Conservation (phyloP, 108 stramenopile genomes). For the Thalassiosira profunda region DNA sequence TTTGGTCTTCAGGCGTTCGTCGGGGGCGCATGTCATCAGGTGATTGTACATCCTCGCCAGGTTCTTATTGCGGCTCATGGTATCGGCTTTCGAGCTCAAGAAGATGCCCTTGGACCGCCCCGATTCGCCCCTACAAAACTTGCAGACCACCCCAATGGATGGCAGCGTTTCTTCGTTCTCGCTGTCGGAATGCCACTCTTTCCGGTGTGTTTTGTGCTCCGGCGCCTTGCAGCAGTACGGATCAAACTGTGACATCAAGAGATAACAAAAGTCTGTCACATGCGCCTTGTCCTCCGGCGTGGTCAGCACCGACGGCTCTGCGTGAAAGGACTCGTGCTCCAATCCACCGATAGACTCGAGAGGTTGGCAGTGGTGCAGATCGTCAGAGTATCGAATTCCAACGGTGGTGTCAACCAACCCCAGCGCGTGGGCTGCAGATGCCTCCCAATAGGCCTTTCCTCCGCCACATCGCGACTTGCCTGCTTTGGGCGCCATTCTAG, state of each 20-base stretch:
- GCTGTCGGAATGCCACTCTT: constrained; percentile 12
- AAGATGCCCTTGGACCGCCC: constrained; percentile 12
- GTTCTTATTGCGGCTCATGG: constrained; percentile 26
- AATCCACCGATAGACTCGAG: constrained; percentile 5
- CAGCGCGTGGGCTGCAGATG: neutral
- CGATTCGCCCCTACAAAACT: constrained; percentile 24
- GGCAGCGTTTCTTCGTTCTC: constrained; percentile 5
- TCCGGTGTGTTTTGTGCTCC: neutral
- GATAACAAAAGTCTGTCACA: constrained; percentile 21
- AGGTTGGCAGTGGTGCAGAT: constrained; percentile 12
- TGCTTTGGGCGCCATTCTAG: constrained; percentile 17
- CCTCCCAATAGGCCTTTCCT: constrained; percentile 22
- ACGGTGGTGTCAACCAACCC: constrained; percentile 30
- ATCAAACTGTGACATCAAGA: constrained; percentile 23
- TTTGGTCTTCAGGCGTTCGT: constrained; percentile 15
- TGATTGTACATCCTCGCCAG: constrained; percentile 25
- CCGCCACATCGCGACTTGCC: constrained; percentile 27
- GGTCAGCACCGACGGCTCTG: constrained; percentile 8
- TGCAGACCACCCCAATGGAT: constrained; percentile 10
- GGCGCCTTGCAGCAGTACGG: constrained; percentile 4
- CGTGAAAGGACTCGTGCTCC: neutral
- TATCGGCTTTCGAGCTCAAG: constrained; percentile 21
- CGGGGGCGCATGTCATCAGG: constrained; percentile 14
- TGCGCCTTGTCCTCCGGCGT: constrained; percentile 4
- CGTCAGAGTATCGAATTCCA: constrained; percentile 26